Evolutionary conservation across 2,329 filamentous ascomycete species (phyloP).

Genomic region (Mycosphaerelloides madeirae): DNA sequence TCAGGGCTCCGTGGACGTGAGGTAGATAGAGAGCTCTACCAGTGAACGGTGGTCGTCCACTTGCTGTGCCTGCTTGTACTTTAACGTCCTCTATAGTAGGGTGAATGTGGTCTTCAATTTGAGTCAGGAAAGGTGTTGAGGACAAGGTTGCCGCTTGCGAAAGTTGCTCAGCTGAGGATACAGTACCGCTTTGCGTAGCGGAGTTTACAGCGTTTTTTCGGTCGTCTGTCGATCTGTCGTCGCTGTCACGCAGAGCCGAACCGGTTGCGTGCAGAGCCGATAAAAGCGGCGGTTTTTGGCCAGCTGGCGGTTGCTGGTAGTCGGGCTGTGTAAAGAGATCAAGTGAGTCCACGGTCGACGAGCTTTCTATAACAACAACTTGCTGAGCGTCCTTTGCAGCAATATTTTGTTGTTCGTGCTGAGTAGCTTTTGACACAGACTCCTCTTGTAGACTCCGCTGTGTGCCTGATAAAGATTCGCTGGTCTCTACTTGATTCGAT

Average conservation of each 20-base stretch:
- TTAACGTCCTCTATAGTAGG: no score
- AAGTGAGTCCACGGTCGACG: slow-evolving; percentile 4
- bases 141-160: neutral
- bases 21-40: no score
- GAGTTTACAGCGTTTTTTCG: no score
- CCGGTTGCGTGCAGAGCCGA: slow-evolving; percentile 3
- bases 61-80: no score
- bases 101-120: neutral
- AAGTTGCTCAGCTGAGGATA: no score
- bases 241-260: no score
- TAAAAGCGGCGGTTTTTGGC: slow-evolving; percentile 11
- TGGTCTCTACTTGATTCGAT: no score
- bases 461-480: no score
- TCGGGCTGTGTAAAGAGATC: slow-evolving; percentile 10
- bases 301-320: slow-evolving; percentile 16
- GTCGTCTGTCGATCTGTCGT: no score
- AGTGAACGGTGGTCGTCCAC: neutral
- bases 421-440: slow-evolving; percentile 1
- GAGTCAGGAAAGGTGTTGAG: neutral
- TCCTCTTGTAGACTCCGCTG: neutral
- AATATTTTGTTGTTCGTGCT: no score
- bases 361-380: slow-evolving; percentile 2
- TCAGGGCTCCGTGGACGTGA: no score
- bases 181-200: no score
- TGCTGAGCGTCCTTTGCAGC: neutral